These are phyloP conservation scores for Conringia planisiliqua DNA, from an alignment of 345 rosid genomes.

Conservation along the genomic window DNA sequence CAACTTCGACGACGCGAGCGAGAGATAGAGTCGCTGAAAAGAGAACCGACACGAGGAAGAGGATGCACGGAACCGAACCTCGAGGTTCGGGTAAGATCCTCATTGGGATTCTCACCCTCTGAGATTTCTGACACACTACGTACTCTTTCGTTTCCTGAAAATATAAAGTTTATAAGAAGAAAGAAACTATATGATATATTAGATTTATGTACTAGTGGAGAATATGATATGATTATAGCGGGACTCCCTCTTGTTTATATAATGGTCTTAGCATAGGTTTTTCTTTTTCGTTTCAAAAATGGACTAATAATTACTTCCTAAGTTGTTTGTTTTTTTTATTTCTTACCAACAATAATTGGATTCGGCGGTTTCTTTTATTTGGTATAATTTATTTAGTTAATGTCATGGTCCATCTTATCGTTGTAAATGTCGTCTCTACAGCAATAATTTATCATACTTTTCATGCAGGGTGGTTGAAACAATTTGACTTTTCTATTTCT, in stretches of 20 bases:
- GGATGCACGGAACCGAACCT: constrained; percentile 46
- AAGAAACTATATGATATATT: background rate
- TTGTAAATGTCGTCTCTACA: constrained; percentile 7
- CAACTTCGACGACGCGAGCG: constrained; percentile 49
- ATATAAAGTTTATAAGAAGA: background rate
- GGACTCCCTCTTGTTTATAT: constrained; percentile 26
- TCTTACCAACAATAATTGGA: constrained; percentile 21
- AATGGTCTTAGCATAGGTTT: constrained; percentile 3
- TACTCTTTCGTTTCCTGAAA: background rate
- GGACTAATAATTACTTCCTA: background rate
- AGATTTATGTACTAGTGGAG: background rate
- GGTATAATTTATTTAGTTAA: background rate
- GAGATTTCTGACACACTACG: constrained; percentile 17
- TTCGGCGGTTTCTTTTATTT: constrained; percentile 15
- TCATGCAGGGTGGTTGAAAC: constrained; percentile 32
- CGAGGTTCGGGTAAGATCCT: constrained; percentile 39
- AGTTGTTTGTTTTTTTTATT: background rate
- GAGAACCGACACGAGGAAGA: constrained; percentile 29
- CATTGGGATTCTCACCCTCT: constrained; percentile 49
- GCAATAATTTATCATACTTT: constrained; percentile 15
- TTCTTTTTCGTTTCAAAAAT: background rate
- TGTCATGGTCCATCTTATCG: constrained; percentile 13
- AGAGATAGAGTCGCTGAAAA: constrained; percentile 38
- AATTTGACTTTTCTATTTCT: background rate
- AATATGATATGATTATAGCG: constrained; percentile 21